Evolutionary conservation across 192 early-diverging fungal genomes (phyloP).

Genomic region (Mortierella claussenii): DNA sequence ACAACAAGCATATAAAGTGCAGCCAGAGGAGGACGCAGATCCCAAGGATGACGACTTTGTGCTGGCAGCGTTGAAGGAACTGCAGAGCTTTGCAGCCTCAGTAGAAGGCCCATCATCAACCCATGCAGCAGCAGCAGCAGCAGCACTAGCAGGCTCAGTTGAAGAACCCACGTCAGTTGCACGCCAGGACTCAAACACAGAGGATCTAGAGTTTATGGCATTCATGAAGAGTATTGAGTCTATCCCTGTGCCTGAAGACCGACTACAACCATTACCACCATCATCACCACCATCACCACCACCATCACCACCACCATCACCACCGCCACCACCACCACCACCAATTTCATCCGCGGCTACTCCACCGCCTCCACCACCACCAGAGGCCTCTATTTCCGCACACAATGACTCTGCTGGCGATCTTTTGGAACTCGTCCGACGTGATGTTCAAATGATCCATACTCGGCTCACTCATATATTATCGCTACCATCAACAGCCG

Average conservation of each 20-base stretch:
- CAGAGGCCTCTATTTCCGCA: background rate
- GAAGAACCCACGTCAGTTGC: no score
- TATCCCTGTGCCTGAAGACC: background rate
- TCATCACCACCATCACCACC: conserved; percentile 9
- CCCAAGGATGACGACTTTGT: conserved; percentile 30
- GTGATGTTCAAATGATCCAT: conserved; percentile 9
- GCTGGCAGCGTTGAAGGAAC: conserved; percentile 24
- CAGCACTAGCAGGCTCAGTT: background rate
- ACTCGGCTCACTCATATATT: conserved; percentile 18
- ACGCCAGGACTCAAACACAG: no score
- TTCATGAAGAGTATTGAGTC: background rate
- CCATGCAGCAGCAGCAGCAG: background rate
- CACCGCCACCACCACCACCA: conserved; percentile 17
- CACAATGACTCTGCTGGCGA: background rate
- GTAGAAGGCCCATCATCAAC: background rate
- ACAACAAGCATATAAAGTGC: no score
- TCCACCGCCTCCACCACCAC: background rate
- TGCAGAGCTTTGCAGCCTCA: conserved; percentile 35
- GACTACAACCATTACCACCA: conserved; percentile 1
- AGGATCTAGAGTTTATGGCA: background rate
- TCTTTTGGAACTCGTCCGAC: background rate
- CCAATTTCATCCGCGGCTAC: background rate
- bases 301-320: background rate
- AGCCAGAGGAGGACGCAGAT: no score
- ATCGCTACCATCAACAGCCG: conserved; percentile 10